These are phyloP conservation scores for Phytophthora meadii DNA, from an alignment of 352 stramenopile genomes.

Conservation along the genomic window DNA sequence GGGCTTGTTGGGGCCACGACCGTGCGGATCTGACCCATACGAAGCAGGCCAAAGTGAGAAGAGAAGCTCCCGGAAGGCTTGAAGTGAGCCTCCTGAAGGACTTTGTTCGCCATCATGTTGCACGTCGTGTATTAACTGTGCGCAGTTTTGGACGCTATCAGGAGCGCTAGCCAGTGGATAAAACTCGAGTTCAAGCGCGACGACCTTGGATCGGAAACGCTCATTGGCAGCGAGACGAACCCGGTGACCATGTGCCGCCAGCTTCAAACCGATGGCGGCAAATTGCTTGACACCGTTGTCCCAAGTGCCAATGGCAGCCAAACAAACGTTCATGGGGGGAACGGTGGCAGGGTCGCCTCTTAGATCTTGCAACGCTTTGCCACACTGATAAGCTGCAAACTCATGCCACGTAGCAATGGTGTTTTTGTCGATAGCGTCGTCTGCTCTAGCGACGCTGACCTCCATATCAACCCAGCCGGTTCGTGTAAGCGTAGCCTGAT, in stretches of 20 bases:
- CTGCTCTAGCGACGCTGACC: slow-evolving; percentile 15
- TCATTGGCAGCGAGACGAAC: slow-evolving; percentile 84
- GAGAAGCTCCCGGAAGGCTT: slow-evolving; percentile 48
- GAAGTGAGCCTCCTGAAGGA: slow-evolving; percentile 29
- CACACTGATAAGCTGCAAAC: slow-evolving; percentile 15
- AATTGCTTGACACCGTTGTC: slow-evolving; percentile 64
- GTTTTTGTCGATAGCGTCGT: slow-evolving; percentile 13
- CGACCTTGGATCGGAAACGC: slow-evolving; percentile 64
- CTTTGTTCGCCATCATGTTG: slow-evolving; percentile 16
- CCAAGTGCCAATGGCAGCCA: slow-evolving; percentile 52
- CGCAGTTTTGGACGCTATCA: slow-evolving; percentile 35
- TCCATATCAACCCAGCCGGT: slow-evolving; percentile 23
- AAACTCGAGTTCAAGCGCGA: slow-evolving; percentile 48
- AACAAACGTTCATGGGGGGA: slow-evolving; percentile 46
- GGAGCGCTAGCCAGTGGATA: slow-evolving; percentile 46
- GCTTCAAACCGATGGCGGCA: slow-evolving; percentile 58
- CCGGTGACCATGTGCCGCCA: slow-evolving; percentile 74
- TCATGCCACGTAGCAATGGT: slow-evolving; percentile 29
- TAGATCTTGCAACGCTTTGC: not conserved
- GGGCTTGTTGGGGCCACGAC: slow-evolving; percentile 28
- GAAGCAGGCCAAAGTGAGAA: slow-evolving; percentile 51
- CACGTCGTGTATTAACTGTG: slow-evolving; percentile 24
- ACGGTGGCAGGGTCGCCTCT: not conserved
- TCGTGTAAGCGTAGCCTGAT: slow-evolving; percentile 14
- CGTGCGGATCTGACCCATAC: slow-evolving; percentile 51